Evolutionary conservation across 2,329 filamentous ascomycete genomes (phyloP).

Genomic region (Ampelomyces quisqualis): DNA sequence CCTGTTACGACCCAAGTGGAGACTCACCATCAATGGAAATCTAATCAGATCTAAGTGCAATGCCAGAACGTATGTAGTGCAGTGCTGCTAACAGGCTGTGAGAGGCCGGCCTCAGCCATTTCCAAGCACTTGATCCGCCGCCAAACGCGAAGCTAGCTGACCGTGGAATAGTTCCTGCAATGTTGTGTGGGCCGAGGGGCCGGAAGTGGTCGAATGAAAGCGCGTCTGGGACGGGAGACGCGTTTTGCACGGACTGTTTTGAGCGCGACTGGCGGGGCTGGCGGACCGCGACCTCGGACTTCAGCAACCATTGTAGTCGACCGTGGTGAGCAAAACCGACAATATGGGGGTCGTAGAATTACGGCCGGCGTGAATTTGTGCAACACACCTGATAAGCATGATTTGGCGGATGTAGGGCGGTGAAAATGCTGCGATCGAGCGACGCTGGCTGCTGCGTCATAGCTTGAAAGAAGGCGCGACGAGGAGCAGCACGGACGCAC

Average conservation of each 20-base stretch:
- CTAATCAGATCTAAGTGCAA: slow-evolving; percentile 30
- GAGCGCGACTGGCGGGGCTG: slow-evolving; percentile 29
- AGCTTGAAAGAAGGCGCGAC: slow-evolving; percentile 24
- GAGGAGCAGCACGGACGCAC: slow-evolving; percentile 18
- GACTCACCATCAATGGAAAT: slow-evolving; percentile 20
- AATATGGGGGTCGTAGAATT: slow-evolving; percentile 22
- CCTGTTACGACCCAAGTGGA: slow-evolving; percentile 12
- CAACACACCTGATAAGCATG: neutral
- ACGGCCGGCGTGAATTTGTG: slow-evolving; percentile 2
- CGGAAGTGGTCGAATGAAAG: slow-evolving; percentile 27
- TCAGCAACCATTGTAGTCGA: slow-evolving; percentile 6
- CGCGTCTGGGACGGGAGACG: slow-evolving; percentile 32
- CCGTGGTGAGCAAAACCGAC: neutral
- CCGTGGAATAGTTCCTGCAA: slow-evolving; percentile 25
- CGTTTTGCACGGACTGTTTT: slow-evolving; percentile 32
- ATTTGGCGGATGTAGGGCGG: neutral
- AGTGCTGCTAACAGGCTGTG: slow-evolving; percentile 11
- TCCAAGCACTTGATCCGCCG: slow-evolving; percentile 37
- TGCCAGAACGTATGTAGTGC: slow-evolving; percentile 19
- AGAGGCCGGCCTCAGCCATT: slow-evolving; percentile 20
- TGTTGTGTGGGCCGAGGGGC: slow-evolving; percentile 27
- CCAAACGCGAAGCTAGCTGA: slow-evolving; percentile 23
- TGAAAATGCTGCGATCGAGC: slow-evolving; percentile 9
- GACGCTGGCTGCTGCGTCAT: slow-evolving; percentile 30
- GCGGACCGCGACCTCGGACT: slow-evolving; percentile 17